Conservation (phyloP, 163 green algal genomes). For the Scenedesmus sp. region DNA sequence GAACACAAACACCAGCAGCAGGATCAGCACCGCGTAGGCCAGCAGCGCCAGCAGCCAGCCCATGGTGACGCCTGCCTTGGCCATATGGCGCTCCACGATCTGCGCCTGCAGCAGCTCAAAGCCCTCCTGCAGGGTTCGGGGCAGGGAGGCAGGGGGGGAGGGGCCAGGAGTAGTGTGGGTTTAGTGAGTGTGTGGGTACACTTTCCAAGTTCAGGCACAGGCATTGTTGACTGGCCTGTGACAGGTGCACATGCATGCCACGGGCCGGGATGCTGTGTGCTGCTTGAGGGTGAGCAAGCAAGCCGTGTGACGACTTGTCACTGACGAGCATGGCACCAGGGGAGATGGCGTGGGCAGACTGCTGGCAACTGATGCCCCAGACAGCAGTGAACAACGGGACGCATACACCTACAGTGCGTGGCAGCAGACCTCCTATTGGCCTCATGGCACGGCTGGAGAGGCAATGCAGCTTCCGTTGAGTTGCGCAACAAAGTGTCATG, state of each 20-base stretch:
- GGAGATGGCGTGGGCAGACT: no score
- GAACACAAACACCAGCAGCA: conserved; percentile 63
- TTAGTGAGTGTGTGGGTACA: no score
- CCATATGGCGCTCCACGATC: conserved; percentile 47
- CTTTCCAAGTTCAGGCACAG: no score
- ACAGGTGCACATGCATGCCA: background rate
- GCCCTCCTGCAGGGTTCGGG: conserved; percentile 20
- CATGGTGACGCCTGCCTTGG: conserved; percentile 51
- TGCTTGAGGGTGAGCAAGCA: background rate
- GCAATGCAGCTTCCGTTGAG: no score
- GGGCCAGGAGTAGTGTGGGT: no score
- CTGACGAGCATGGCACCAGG: background rate
- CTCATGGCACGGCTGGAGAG: no score
- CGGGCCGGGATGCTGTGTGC: background rate
- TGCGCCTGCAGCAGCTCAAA: conserved; percentile 45
- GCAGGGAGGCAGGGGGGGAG: background rate
- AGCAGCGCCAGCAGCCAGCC: conserved; percentile 50
- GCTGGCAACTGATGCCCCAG: no score
- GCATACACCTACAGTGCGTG: no score
- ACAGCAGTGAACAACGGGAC: no score
- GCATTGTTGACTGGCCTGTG: no score
- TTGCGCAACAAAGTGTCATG: background rate
- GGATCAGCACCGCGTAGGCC: conserved; percentile 53
- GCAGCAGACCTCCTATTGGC: no score
- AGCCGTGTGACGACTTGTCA: background rate